Percentiles rank a stretch among this genome's conserved stretches.
Evolutionary conservation across 163 green algal species (phyloP).

Genomic region (Chlorella variabilis): DNA sequence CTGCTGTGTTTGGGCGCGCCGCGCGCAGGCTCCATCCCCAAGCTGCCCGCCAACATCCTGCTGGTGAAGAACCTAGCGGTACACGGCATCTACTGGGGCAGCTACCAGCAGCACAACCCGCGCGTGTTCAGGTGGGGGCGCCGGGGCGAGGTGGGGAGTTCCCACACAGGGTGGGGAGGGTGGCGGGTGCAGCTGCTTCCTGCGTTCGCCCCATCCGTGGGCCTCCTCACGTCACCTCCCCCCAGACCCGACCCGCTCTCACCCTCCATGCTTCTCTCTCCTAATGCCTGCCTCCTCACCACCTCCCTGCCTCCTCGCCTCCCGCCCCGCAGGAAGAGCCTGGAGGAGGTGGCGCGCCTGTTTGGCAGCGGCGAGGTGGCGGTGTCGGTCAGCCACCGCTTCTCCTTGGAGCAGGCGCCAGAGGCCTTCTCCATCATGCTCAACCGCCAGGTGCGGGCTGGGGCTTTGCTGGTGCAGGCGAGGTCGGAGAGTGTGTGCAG

Average conservation of each 20-base stretch:
- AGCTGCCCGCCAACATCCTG: constrained; percentile 67
- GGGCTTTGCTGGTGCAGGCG: not conserved
- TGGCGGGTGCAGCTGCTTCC: too few relatives aligned
- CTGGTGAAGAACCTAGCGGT: constrained; percentile 83
- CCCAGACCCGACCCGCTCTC: too few relatives aligned
- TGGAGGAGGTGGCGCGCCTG: constrained; percentile 52
- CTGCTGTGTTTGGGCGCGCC: too few relatives aligned
- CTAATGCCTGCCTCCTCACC: not conserved
- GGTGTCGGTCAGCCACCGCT: constrained; percentile 57
- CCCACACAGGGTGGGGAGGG: too few relatives aligned
- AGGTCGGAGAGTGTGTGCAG: too few relatives aligned
- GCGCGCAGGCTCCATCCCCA: constrained; percentile 43
- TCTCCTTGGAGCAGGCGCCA: constrained; percentile 36
- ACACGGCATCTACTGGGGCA: constrained; percentile 76
- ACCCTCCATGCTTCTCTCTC: not conserved
- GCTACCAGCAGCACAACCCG: constrained; percentile 42
- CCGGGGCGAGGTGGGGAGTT: too few relatives aligned
- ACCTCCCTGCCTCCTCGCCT: not conserved
- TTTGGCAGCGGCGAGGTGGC: constrained; percentile 40
- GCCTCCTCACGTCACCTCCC: too few relatives aligned
- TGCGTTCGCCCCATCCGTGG: too few relatives aligned
- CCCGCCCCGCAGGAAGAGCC: constrained; percentile 24
- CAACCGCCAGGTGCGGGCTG: constrained; percentile 34
- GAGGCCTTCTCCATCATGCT: constrained; percentile 70
- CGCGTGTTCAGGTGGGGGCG: constrained; percentile 28